These are phyloP conservation scores for Apophysomyces sp. DNA, from an alignment of 371 early-diverging fungal species.

Conservation along the genomic window DNA sequence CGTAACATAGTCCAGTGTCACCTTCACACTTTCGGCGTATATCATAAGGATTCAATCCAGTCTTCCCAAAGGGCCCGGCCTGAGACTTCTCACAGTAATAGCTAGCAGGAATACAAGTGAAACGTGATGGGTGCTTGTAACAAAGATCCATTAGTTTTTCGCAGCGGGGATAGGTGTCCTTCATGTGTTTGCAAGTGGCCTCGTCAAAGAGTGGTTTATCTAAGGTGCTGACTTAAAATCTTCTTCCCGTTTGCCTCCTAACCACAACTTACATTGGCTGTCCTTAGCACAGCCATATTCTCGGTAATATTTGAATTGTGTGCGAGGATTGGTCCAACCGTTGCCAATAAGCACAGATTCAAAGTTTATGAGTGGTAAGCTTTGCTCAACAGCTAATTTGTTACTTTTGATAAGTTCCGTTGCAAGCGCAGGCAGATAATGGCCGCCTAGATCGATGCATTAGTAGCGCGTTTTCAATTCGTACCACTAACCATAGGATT, in stretches of 20 bases:
- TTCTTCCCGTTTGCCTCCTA: not conserved
- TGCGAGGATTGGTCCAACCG: constrained; percentile 82
- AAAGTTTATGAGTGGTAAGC: constrained; percentile 19
- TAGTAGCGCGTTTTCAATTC: not conserved
- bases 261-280: constrained; percentile 13
- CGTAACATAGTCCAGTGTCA: constrained; percentile 69
- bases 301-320: constrained; percentile 85
- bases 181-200: constrained; percentile 69
- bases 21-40: constrained; percentile 70
- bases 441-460: constrained; percentile 46
- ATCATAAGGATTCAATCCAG: constrained; percentile 60
- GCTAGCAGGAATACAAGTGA: constrained; percentile 74
- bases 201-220: constrained; percentile 41
- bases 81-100: constrained; percentile 65
- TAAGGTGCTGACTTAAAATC: constrained; percentile 5
- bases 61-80: constrained; percentile 7
- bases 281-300: constrained; percentile 72
- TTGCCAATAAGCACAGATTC: constrained; percentile 84
- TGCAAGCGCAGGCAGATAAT: constrained; percentile 75
- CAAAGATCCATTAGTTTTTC: constrained; percentile 69
- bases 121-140: constrained; percentile 67
- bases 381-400: constrained; percentile 43
- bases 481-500: constrained; percentile 50
- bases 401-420: constrained; percentile 62
- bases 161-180: constrained; percentile 70